These are phyloP conservation scores for Dalechampia spathulata DNA, from an alignment of 441 rosid genomes.

Conservation along the genomic window DNA sequence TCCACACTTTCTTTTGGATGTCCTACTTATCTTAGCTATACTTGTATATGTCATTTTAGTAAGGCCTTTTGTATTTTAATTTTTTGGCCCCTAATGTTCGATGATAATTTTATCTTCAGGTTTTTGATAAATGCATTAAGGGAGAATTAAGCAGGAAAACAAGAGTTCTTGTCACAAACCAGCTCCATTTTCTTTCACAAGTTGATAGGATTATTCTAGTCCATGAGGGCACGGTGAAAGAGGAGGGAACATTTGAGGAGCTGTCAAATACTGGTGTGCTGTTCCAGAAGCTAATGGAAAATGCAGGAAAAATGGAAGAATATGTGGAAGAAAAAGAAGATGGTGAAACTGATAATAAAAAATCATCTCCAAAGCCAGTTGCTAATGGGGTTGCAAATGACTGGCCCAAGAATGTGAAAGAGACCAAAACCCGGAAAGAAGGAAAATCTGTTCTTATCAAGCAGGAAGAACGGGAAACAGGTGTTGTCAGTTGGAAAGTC, in stretches of 20 bases:
- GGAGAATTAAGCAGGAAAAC: slow-evolving; percentile 74
- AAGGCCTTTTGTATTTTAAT: neutral
- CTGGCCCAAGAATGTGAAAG: slow-evolving; percentile 30
- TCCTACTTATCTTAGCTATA: neutral
- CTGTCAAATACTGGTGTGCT: slow-evolving; percentile 56
- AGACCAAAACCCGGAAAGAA: slow-evolving; percentile 44
- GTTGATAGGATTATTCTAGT: slow-evolving; percentile 75
- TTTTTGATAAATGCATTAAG: slow-evolving; percentile 80
- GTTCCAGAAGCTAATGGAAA: slow-evolving; percentile 91
- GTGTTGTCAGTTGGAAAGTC: slow-evolving; percentile 88
- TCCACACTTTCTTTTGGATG: too few relatives aligned
- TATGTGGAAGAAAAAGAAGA: slow-evolving; percentile 38
- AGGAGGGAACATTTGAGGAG: slow-evolving; percentile 88
- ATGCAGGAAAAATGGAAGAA: slow-evolving; percentile 92
- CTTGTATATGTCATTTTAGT: neutral
- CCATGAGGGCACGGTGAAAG: slow-evolving; percentile 69
- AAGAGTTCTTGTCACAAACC: slow-evolving; percentile 93
- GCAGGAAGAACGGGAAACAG: slow-evolving; percentile 97
- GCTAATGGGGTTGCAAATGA: slow-evolving; percentile 42
- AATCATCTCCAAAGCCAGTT: slow-evolving; percentile 37
- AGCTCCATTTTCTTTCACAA: slow-evolving; percentile 94
- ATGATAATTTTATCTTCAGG: slow-evolving; percentile 46
- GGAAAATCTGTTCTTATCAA: slow-evolving; percentile 91
- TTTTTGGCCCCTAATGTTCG: slow-evolving; percentile 15
- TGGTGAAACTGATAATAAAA: slow-evolving; percentile 24